Percentiles rank a stretch among this genome's conserved stretches.
phyloP scores from a whole-genome alignment of 495 filamentous ascomycete genomes.

The Lindgomyces ingoldianus region DNA sequence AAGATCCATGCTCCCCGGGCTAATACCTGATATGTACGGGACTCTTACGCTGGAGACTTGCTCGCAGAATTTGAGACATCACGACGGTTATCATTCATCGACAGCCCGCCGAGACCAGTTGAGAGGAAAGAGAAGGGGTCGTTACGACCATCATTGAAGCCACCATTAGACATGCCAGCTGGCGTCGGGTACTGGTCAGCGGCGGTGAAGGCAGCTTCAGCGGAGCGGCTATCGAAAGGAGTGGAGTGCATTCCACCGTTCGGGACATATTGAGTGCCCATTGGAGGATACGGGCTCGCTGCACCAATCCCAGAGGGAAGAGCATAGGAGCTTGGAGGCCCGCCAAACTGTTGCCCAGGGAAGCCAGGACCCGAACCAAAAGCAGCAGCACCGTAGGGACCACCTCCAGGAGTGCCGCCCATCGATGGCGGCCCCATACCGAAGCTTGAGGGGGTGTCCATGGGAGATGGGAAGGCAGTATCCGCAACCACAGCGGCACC shows the following conservation, averaged over 20 bases:
- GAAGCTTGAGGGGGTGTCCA: slow-evolving; percentile 82
- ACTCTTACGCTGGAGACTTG: slow-evolving; percentile 64
- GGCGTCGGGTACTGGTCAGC: slow-evolving; percentile 23
- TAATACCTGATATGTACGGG: slow-evolving; percentile 27
- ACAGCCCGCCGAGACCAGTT: slow-evolving; percentile 73
- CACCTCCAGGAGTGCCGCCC: slow-evolving; percentile 80
- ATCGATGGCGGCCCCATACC: slow-evolving; percentile 69
- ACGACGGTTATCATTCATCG: slow-evolving; percentile 75
- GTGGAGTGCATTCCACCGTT: slow-evolving; percentile 53
- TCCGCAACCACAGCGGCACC: slow-evolving; percentile 92
- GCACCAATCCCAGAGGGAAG: slow-evolving; percentile 87
- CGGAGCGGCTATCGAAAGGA: slow-evolving; percentile 83
- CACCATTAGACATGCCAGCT: slow-evolving; percentile 16
- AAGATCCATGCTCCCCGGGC: slow-evolving; percentile 14
- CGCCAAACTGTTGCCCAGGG: slow-evolving; percentile 82
- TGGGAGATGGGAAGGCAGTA: slow-evolving; percentile 85
- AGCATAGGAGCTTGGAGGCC: slow-evolving; percentile 84
- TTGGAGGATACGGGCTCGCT: slow-evolving; percentile 72
- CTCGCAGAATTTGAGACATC: slow-evolving; percentile 66
- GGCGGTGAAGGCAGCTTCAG: slow-evolving; percentile 64
- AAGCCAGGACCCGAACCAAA: slow-evolving; percentile 75
- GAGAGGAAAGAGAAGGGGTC: slow-evolving; percentile 93
- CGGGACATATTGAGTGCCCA: slow-evolving; percentile 70
- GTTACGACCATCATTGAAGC: slow-evolving; percentile 53
- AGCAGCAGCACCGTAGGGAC: slow-evolving; percentile 69